phyloP scores from a whole-genome alignment of 148 eudicot species.

The Salicornia ramosissima region DNA sequence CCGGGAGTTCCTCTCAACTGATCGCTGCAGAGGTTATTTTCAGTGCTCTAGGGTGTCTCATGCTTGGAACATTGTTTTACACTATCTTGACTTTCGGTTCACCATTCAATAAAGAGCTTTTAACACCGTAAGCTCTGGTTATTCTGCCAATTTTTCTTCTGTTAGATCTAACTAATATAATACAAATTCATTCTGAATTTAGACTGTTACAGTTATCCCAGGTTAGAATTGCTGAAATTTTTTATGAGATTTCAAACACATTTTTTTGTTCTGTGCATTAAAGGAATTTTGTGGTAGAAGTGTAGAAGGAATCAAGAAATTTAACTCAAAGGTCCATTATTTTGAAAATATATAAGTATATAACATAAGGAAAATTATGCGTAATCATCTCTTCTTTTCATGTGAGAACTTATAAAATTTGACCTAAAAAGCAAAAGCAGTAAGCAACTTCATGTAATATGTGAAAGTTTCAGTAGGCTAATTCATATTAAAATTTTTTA shows the following conservation, averaged over 20 bases:
- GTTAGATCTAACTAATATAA: not conserved
- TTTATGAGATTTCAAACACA: not conserved
- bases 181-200: not conserved
- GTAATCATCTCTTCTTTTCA: too few relatives aligned
- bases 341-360: too few relatives aligned
- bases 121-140: slow-evolving; percentile 56
- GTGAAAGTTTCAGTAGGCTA: too few relatives aligned
- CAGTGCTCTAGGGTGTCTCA: slow-evolving; percentile 53
- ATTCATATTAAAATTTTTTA: too few relatives aligned
- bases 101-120: slow-evolving; percentile 49
- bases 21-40: slow-evolving; percentile 48
- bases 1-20: slow-evolving; percentile 36
- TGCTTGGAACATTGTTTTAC: slow-evolving; percentile 62
- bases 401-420: too few relatives aligned
- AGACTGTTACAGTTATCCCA: not conserved
- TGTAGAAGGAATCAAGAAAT: not conserved
- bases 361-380: too few relatives aligned
- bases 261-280: not conserved
- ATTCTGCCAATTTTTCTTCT: not conserved
- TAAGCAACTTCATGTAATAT: too few relatives aligned
- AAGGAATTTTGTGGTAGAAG: not conserved
- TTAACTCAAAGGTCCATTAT: not conserved
- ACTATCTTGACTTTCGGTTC: slow-evolving; percentile 56
- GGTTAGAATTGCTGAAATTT: not conserved
- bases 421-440: too few relatives aligned